Percentiles rank a stretch among this genome's conserved stretches.
Conservation (phyloP, 176 grass and related monocot genomes). For the Panicum miliaceum region DNA sequence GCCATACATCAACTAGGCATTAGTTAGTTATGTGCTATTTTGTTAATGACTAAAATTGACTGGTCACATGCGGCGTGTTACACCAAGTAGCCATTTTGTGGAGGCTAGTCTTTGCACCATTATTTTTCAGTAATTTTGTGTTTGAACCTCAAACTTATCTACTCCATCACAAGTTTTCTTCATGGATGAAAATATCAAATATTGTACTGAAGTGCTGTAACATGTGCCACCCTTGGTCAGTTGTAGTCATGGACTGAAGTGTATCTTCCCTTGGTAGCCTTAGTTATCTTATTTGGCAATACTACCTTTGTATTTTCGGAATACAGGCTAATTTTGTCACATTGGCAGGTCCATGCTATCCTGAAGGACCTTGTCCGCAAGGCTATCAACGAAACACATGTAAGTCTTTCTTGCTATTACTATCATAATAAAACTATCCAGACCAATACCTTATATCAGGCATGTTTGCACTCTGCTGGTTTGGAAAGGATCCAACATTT, state of each 20-base stretch:
- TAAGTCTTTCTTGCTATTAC: slow-evolving; percentile 42
- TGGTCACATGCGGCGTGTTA: not conserved
- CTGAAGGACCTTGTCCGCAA: slow-evolving; percentile 96
- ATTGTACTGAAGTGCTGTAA: not conserved
- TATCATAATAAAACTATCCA: not conserved
- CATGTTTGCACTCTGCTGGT: slow-evolving; percentile 8
- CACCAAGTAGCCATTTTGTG: not conserved
- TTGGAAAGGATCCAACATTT: not conserved
- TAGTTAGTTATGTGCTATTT: not conserved
- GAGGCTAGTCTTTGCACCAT: not conserved
- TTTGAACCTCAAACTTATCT: not conserved
- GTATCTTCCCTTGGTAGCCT: not conserved
- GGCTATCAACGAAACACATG: slow-evolving; percentile 88
- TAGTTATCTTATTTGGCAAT: slow-evolving; percentile 22
- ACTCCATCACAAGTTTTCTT: not conserved
- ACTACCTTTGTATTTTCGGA: slow-evolving; percentile 3
- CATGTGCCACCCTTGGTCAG: not conserved
- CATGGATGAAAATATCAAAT: not conserved
- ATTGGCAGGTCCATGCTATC: slow-evolving; percentile 87
- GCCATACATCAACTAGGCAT: not conserved
- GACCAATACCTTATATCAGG: no score
- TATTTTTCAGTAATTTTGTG: not conserved
- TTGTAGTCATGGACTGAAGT: not conserved
- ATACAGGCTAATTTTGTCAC: not conserved
- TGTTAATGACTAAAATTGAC: not conserved